Evolutionary conservation across 176 grass and related monocot species (phyloP).

Genomic region (Bothriochloa decipiens): DNA sequence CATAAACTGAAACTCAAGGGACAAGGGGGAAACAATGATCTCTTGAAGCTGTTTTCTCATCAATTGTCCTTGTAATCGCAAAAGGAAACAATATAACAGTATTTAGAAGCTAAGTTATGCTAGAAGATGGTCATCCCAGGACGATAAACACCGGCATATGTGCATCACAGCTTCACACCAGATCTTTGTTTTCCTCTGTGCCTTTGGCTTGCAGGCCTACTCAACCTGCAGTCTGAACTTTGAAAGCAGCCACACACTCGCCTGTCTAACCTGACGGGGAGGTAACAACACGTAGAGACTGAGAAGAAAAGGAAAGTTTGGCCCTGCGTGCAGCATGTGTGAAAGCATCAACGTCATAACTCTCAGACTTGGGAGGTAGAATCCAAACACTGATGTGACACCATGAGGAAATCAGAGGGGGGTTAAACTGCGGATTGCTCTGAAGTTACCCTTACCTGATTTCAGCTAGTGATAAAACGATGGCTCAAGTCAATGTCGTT

Average conservation of each 20-base stretch:
- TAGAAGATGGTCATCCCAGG: neutral
- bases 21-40: too few relatives aligned
- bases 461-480: neutral
- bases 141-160: neutral
- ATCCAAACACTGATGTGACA: conserved; percentile 46
- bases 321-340: conserved; percentile 55
- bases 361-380: conserved; percentile 44
- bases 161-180: neutral
- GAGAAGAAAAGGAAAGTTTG: neutral
- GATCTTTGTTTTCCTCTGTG: conserved; percentile 10
- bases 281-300: conserved; percentile 21
- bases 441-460: neutral
- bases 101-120: neutral
- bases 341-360: conserved; percentile 45
- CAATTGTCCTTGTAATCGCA: neutral
- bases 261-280: conserved; percentile 18
- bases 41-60: neutral
- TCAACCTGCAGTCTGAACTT: conserved; percentile 28
- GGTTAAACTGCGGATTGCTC: neutral
- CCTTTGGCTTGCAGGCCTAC: conserved; percentile 39
- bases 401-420: conserved; percentile 1
- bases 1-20: too few relatives aligned
- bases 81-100: neutral
- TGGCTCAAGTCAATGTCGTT: conserved; percentile 30
- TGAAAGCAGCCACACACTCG: conserved; percentile 19